A percentile compares a stretch with the other conserved stretches of the same genome.
Conservation (phyloP, 2,329 filamentous ascomycete genomes). For the Calonectria montana region DNA sequence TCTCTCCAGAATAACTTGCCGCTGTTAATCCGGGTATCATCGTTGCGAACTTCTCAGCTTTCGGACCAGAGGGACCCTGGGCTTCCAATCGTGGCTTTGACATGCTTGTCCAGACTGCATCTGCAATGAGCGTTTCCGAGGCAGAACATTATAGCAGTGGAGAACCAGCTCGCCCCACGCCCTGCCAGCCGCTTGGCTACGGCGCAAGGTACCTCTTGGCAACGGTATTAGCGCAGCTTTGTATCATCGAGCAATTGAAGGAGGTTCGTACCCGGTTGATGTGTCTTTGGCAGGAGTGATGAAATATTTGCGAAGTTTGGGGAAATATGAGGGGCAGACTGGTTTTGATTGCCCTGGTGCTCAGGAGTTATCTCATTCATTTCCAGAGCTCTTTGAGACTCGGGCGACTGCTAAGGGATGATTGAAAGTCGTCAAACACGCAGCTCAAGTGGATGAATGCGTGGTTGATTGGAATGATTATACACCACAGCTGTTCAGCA, state of each 20-base stretch:
- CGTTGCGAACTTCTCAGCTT: conserved; percentile 58
- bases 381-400: background rate
- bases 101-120: background rate
- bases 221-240: conserved; percentile 64
- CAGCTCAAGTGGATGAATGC: background rate
- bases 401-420: background rate
- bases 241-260: conserved; percentile 56
- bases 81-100: background rate
- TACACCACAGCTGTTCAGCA: no score
- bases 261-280: conserved; percentile 62
- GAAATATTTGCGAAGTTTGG: conserved; percentile 67
- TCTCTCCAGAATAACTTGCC: conserved; percentile 49
- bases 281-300: conserved; percentile 66
- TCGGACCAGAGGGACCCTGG: background rate
- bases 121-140: conserved; percentile 60
- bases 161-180: conserved; percentile 55
- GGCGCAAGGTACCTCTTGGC: conserved; percentile 66
- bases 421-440: background rate
- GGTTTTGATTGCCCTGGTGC: conserved; percentile 53
- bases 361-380: background rate
- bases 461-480: background rate
- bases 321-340: conserved; percentile 56
- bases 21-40: conserved; percentile 57
- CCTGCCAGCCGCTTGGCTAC: conserved; percentile 69
- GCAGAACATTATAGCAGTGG: conserved; percentile 56